Evolutionary conservation across 225 moss, liverwort and hornwort species (phyloP).

Genomic region (Antitrichia curtipendula): DNA sequence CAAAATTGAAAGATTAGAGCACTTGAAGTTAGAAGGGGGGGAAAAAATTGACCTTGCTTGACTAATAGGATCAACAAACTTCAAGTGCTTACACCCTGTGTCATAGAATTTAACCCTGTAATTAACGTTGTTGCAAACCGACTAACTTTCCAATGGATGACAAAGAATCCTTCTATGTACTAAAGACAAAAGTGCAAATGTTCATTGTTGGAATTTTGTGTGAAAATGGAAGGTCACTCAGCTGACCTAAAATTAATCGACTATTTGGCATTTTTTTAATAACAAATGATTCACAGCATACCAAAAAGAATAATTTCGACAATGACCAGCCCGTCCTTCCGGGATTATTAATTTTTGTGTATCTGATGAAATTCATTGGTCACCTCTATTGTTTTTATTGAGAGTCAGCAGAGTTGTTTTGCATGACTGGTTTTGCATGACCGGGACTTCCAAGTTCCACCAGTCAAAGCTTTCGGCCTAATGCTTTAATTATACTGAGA

Average conservation of each 20-base stretch:
- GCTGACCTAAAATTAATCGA: too few species aligned
- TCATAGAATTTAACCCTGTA: rapidly evolving
- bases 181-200: rapidly evolving
- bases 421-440: neutral
- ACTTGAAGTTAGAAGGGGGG: too few species aligned
- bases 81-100: too few species aligned
- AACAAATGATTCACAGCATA: neutral
- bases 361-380: neutral
- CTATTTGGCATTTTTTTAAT: too few species aligned
- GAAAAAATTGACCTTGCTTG: too few species aligned
- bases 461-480: neutral
- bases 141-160: neutral
- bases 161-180: too few species aligned
- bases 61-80: too few species aligned
- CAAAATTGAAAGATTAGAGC: neutral
- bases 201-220: neutral
- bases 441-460: neutral
- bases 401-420: neutral
- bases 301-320: neutral
- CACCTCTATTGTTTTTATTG: neutral
- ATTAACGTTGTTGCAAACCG: rapidly evolving
- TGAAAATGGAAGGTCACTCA: rapidly evolving
- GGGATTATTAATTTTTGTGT: neutral
- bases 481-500: neutral
- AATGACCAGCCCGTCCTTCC: neutral